Percentiles rank a stretch among this genome's conserved stretches.
phyloP scores from a whole-genome alignment of 1,139 yeast genomes.

The Blastobotrys ciferrii region DNA sequence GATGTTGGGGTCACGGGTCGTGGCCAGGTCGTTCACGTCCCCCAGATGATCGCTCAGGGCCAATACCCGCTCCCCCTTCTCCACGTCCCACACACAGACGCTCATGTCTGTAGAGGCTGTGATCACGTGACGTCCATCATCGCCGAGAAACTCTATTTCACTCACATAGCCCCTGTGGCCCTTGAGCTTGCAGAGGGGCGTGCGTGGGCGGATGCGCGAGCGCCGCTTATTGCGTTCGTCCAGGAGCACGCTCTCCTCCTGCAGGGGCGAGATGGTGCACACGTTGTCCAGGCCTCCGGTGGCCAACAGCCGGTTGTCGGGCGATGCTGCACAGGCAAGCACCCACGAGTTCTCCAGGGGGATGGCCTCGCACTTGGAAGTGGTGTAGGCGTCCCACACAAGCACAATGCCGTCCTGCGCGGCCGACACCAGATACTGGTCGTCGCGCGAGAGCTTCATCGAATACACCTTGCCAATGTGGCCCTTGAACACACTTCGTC shows the following conservation, averaged over 20 bases:
- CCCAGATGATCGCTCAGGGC: conserved; percentile 77
- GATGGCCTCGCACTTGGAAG: conserved; percentile 69
- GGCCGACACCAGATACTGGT: conserved; percentile 61
- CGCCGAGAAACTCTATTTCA: conserved; percentile 58
- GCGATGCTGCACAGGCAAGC: conserved; percentile 69
- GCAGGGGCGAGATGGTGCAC: conserved; percentile 63
- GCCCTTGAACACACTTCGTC: conserved; percentile 50
- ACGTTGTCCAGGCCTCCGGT: conserved; percentile 82
- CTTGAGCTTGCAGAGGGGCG: conserved; percentile 52
- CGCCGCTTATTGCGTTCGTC: conserved; percentile 4
- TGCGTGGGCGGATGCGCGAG: conserved; percentile 33
- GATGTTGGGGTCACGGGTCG: conserved; percentile 49
- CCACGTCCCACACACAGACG: conserved; percentile 76
- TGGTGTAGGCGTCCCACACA: conserved; percentile 78
- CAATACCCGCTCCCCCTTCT: conserved; percentile 52
- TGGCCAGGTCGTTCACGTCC: conserved; percentile 63
- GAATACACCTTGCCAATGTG: conserved; percentile 74
- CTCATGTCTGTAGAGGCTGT: conserved; percentile 87
- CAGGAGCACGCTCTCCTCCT: conserved; percentile 10
- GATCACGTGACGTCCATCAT: conserved; percentile 50
- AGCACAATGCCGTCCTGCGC: conserved; percentile 87
- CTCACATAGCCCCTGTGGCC: conserved; percentile 86
- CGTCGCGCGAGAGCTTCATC: conserved; percentile 66
- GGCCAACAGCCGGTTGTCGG: conserved; percentile 63
- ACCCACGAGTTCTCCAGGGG: conserved; percentile 64